Evolutionary conservation across 306 rosid genomes (phyloP).

Genomic region (barrel medic (Medicago truncatula)): MtrunA17r5.0-ANR NC_053045.1:52564501-52565000

Average conservation of each 20-base stretch:
- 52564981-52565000: slow-evolving; percentile 87
- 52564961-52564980: slow-evolving; percentile 89
- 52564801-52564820: slow-evolving; percentile 70
- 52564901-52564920: slow-evolving; percentile 61
- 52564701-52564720: neutral
- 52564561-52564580: too few relatives aligned
- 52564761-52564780: slow-evolving; percentile 46
- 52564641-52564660: too few relatives aligned
- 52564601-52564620: too few relatives aligned
- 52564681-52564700: neutral
- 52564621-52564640: too few relatives aligned
- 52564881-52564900: slow-evolving; percentile 77
- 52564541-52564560: too few relatives aligned
- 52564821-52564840: slow-evolving; percentile 80
- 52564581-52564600: too few relatives aligned
- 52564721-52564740: neutral
- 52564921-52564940: slow-evolving; percentile 60
- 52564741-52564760: neutral
- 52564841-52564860: slow-evolving; percentile 75
- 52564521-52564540: too few relatives aligned
- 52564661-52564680: too few relatives aligned
- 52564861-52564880: slow-evolving; percentile 69
- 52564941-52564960: slow-evolving; percentile 65
- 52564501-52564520: too few relatives aligned
- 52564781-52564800: slow-evolving; percentile 71